These are phyloP conservation scores for Flaveria floridana DNA, from an alignment of 140 eudicot genomes.

Conservation along the genomic window DNA sequence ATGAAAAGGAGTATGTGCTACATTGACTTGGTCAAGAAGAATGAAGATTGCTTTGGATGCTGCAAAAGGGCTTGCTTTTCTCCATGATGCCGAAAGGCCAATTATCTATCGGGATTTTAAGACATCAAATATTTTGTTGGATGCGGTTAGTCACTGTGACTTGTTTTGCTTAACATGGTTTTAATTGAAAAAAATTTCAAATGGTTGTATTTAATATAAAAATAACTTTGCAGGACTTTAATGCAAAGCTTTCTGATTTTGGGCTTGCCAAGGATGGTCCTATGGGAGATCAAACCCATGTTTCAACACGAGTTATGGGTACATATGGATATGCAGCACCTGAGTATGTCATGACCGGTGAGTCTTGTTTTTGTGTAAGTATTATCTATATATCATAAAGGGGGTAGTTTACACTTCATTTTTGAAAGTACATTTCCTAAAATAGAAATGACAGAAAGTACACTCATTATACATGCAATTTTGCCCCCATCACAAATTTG, in stretches of 20 bases:
- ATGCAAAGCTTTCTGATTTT: conserved; percentile 92
- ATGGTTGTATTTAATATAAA: conserved; percentile 12
- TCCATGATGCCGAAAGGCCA: conserved; percentile 86
- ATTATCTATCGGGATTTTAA: conserved; percentile 91
- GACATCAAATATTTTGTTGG: conserved; percentile 91
- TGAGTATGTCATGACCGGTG: conserved; percentile 94
- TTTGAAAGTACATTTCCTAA: no score
- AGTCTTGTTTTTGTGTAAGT: conserved; percentile 28
- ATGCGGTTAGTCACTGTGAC: conserved; percentile 55
- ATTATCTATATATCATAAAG: not conserved
- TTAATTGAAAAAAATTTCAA: not conserved
- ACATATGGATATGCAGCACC: conserved; percentile 98
- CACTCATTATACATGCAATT: no score
- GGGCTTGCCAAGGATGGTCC: conserved; percentile 97
- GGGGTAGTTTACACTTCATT: not conserved
- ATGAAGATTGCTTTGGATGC: conserved; percentile 91
- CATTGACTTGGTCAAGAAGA: conserved; percentile 85
- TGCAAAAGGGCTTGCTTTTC: conserved; percentile 98
- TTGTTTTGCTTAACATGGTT: not conserved
- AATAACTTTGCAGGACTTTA: conserved; percentile 60
- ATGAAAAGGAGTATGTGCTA: conserved; percentile 69
- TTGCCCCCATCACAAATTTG: no score
- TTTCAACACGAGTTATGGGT: conserved; percentile 98
- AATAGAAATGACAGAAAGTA: no score
- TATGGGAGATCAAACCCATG: conserved; percentile 95